These are phyloP conservation scores for Malassezia cuniculi DNA, from an alignment of 1,284 basidiomycete species.

Conservation along the genomic window DNA sequence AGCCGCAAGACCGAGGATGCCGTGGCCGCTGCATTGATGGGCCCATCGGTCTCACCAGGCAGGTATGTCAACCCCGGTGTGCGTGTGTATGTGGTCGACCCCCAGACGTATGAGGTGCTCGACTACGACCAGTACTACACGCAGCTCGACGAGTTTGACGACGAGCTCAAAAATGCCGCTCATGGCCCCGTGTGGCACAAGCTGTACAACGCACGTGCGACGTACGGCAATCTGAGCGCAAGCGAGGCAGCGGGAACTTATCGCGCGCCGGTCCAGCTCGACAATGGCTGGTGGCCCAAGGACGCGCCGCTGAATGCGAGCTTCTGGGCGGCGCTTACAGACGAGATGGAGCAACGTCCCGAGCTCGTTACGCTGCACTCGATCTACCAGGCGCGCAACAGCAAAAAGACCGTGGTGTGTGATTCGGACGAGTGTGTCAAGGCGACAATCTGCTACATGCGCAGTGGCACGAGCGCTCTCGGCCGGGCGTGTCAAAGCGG, in stretches of 20 bases:
- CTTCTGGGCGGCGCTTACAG: constrained; percentile 65
- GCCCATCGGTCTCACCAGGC: constrained; percentile 59
- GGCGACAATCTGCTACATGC: constrained; percentile 67
- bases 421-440: constrained; percentile 50
- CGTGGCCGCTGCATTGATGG: constrained; percentile 50
- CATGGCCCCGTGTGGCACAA: constrained; percentile 57
- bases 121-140: constrained; percentile 40
- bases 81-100: constrained; percentile 64
- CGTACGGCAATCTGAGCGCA: constrained; percentile 53
- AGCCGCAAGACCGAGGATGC: constrained; percentile 1
- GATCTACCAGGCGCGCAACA: constrained; percentile 58
- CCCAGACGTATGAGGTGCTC: constrained; percentile 46
- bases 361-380: constrained; percentile 58
- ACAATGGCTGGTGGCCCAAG: constrained; percentile 50
- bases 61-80: constrained; percentile 66
- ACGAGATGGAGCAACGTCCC: constrained; percentile 53
- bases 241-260: constrained; percentile 1
- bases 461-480: constrained; percentile 55
- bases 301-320: constrained; percentile 65
- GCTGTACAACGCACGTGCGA: constrained; percentile 60
- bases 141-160: constrained; percentile 17
- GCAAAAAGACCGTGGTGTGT: constrained; percentile 40
- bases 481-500: constrained; percentile 54
- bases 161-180: constrained; percentile 50
- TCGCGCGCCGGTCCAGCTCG: background rate